Percentiles rank a stretch among this genome's conserved stretches.
Conservation (phyloP, 495 filamentous ascomycete genomes). For the Podospora anserina region DNA sequence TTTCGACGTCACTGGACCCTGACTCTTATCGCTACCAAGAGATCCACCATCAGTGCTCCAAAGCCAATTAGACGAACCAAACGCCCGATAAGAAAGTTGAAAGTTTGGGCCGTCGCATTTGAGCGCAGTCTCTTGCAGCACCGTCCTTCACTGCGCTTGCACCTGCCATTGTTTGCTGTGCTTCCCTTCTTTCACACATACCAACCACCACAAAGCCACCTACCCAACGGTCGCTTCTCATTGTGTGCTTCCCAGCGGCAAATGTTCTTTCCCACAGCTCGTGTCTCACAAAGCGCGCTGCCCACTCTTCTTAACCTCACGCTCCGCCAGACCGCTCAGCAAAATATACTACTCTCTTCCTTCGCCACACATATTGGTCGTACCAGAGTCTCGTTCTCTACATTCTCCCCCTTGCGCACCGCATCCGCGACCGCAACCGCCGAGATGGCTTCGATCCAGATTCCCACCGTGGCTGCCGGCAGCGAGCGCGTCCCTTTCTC, state of each 20-base stretch:
- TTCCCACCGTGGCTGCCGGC: conserved; percentile 2
- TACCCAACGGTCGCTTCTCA: not conserved
- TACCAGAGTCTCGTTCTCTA: not conserved
- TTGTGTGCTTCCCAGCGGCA: not conserved
- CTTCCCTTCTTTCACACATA: not conserved
- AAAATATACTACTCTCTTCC: not conserved
- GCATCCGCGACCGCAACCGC: not conserved
- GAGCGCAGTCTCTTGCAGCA: not conserved
- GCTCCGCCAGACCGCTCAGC: not conserved
- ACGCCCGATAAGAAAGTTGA: not conserved
- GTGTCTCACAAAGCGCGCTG: not conserved
- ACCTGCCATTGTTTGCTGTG: too few relatives aligned
- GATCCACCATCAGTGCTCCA: not conserved
- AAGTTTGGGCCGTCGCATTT: not conserved
- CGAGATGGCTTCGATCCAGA: conserved; percentile 1
- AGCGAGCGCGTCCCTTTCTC: conserved; percentile 14
- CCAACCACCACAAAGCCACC: not conserved
- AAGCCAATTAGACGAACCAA: not conserved
- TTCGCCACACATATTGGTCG: not conserved
- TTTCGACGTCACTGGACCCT: not conserved
- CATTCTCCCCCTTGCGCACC: not conserved
- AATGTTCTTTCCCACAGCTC: not conserved
- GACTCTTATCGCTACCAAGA: not conserved
- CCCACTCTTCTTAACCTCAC: not conserved
- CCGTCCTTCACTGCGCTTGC: not conserved